phyloP scores from a whole-genome alignment of 2,329 filamentous ascomycete genomes.

The Diaporthe australafricana region DNA sequence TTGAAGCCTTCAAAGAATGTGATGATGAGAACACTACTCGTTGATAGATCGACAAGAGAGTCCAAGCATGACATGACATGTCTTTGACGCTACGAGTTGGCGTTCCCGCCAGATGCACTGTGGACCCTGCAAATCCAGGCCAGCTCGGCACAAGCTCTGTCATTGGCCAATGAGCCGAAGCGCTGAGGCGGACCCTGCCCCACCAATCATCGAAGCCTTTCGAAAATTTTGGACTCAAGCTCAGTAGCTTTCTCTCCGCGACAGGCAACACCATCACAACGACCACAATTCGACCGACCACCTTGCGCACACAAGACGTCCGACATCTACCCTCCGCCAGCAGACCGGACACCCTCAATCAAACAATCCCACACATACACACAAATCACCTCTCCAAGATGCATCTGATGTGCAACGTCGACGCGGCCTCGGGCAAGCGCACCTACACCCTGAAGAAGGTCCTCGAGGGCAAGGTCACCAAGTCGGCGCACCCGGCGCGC shows the following conservation, averaged over 20 bases:
- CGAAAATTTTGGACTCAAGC: slow-evolving; percentile 26
- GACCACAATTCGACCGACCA: neutral
- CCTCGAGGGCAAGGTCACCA: slow-evolving; percentile 84
- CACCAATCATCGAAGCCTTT: neutral
- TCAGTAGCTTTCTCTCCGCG: neutral
- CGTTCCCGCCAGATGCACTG: too few species aligned
- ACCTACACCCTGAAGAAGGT: slow-evolving; percentile 97
- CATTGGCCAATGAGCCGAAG: neutral
- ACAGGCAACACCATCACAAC: neutral
- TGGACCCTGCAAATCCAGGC: neutral
- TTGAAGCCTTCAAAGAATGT: too few species aligned
- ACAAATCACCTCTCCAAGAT: slow-evolving; percentile 52
- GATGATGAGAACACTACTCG: neutral
- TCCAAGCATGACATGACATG: neutral
- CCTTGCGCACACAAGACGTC: neutral
- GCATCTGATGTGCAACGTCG: slow-evolving; percentile 86
- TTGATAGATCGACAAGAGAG: neutral
- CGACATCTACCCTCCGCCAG: too few species aligned
- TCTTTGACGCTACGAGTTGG: neutral
- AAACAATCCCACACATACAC: neutral
- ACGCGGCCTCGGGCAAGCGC: slow-evolving; percentile 80
- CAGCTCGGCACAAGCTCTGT: neutral
- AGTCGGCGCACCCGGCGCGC: slow-evolving; percentile 93
- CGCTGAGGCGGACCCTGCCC: neutral
- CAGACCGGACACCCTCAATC: neutral